phyloP scores from a whole-genome alignment of 345 rosid species.

The Iberis pinnata region DNA sequence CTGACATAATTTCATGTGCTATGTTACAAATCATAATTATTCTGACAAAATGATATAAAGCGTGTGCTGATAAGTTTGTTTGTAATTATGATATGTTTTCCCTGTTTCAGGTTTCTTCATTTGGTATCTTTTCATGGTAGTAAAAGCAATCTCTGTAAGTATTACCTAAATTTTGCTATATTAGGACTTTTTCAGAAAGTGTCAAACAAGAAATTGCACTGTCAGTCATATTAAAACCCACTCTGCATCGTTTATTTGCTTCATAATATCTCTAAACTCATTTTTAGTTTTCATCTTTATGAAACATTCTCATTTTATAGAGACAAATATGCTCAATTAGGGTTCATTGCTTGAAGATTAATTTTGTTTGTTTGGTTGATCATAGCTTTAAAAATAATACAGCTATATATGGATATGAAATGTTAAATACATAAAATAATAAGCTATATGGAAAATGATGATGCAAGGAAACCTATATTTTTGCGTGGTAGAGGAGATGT shows the following conservation, averaged over 20 bases:
- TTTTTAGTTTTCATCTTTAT: no score
- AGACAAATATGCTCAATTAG: constrained; percentile 8
- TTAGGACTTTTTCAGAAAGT: constrained; percentile 7
- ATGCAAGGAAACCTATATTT: constrained; percentile 21
- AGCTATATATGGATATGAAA: neutral
- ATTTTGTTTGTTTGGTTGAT: constrained; percentile 20
- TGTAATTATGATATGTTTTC: neutral
- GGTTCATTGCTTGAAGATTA: constrained; percentile 15
- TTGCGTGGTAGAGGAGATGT: constrained; percentile 29
- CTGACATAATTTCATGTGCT: neutral
- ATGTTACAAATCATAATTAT: neutral
- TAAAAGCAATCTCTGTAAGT: constrained; percentile 15
- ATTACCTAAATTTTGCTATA: constrained; percentile 18
- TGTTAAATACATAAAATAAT: neutral
- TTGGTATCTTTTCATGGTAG: constrained; percentile 10
- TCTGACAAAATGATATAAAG: neutral
- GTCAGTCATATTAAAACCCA: constrained; percentile 10
- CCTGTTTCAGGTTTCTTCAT: constrained; percentile 22
- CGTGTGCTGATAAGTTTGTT: constrained; percentile 4
- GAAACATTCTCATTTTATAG: neutral
- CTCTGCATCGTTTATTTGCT: constrained; percentile 15
- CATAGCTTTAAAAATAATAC: neutral
- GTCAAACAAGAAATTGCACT: no score
- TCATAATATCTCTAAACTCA: neutral
- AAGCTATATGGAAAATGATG: constrained; percentile 23